Evolutionary conservation across 2,329 filamentous ascomycete genomes (phyloP), one percentile per base, ranked within the genome.

Genomic region (Lithohypha guttulata): DNA sequence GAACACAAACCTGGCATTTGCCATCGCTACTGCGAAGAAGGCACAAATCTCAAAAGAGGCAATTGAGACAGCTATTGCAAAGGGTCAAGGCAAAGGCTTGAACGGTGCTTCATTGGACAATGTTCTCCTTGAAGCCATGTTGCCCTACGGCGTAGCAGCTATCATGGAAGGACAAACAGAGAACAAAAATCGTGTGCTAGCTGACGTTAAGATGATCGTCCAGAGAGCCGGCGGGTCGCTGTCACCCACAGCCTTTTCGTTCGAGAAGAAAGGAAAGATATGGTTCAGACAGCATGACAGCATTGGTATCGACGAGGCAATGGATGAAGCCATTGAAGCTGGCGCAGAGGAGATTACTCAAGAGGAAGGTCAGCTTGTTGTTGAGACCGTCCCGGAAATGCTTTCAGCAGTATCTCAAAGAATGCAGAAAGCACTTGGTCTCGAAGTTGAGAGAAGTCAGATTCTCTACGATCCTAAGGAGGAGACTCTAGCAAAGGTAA

Each of bases 401-500:
- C 81, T 78, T 0, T 78, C 73, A 41, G 65, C 72, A 13, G 75
- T 80, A 2, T 77, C 76, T 2, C 69, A 81, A 44, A 65, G 68
- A 9, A 56, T 94, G n/a, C 68, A 73, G 3, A 68, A 73, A 47
- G 66, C 70, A 25, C 69, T 83, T 14, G 73, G 69, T 1, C 60
- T 93, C 44, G 73, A 80, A 42, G 73, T 93, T 31, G 65, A 81
- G 40, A 79, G 76, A 49, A 77, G 77, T 13, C 84, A 93, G 41
- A 89, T 95, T 37, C 71, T 94, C 29, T 95, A 84, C 79, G 75
- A 80, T 43, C 74, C 85, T 0, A 91, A 89, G 44, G 75, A 80
- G 52, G 86, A 94, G 45, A 87, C 82, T 0, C 75, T 74, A 56
- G 74, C 83, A 13, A 66, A 6, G 52, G 87, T 26, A 71, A 79